Base-by-base conservation (phyloP, 192 early-diverging fungal genomes). In the Gigaspora rosea region DNA sequence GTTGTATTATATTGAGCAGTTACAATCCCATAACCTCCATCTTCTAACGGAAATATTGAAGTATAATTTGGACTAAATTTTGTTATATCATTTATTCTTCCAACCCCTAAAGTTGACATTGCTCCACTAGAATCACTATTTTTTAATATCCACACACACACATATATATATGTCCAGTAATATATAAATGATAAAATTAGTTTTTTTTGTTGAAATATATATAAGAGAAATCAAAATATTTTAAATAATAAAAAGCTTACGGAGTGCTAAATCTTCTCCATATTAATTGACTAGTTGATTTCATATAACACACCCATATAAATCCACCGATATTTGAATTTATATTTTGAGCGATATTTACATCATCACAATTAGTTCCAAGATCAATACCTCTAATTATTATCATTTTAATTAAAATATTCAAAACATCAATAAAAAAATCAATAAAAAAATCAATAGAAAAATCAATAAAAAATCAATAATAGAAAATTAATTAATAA, bases 1-100 rank as follows among this genome's bases (percentile, higher is more conserved):
- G 33, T 5, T 64, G 15, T 11, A 64, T 64, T 36, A 2, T 4
- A 46, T 47, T n/a, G 36, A 66, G 22, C 22, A 18, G 64, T 66
- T 16, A 66, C 41, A 3, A 66, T 66, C 5, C 64, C 64, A 8
- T 66, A 66, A n/a, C 64, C 64, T 7, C 64, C 64, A 66, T 47
- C 36, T 66, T 66, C 64, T 10, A 36, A 41, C 41, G 64, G 41
- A 66, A 66, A 66, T 41, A 66, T 33, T 33, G 33, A 9, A 18
- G 12, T 66, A 16, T 41, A 66, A 46, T 47, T 66, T 66, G 22
- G 64, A 54, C 52, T 54, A 54, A 54, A 54, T 18, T 54, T 54
- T 54, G 15, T 4, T 18, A 54, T 54, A 4, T 13, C 10, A 12
- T 54, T 13, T 54, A 54, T 18, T 13, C 2, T 54, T 18, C 11